These are phyloP conservation scores for Pluteus cervinus DNA, from an alignment of 768 basidiomycete genomes.

Conservation along the genomic window DNA sequence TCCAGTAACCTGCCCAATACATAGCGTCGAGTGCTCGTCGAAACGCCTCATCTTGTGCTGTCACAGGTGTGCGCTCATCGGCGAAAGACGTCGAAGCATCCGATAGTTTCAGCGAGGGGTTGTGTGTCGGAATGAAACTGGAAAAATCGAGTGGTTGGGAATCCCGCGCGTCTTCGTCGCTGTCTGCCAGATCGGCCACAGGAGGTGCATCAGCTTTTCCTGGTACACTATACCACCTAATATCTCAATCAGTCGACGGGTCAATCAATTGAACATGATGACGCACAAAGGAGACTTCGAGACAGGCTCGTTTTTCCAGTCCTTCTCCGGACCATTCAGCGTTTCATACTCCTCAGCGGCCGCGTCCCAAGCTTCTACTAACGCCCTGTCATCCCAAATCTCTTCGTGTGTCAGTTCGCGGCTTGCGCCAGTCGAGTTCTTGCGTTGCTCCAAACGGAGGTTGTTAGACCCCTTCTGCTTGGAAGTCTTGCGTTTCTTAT, in stretches of 20 bases:
- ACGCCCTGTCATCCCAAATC: conserved; percentile 82
- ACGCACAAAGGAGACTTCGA: conserved; percentile 72
- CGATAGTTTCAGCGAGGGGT: conserved; percentile 46
- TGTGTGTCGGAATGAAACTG: conserved; percentile 65
- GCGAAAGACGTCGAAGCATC: conserved; percentile 11
- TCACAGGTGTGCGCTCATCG: conserved; percentile 21
- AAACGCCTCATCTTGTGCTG: conserved; percentile 68
- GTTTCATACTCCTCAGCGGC: conserved; percentile 78
- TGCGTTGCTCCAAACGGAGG: no score
- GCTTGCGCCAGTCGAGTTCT: conserved; percentile 36
- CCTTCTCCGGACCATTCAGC: conserved; percentile 61
- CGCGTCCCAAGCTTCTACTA: conserved; percentile 81
- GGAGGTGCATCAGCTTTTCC: conserved; percentile 18
- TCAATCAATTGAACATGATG: conserved; percentile 1
- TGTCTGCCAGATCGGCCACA: conserved; percentile 7
- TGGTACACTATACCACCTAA: conserved; percentile 78
- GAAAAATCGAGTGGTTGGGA: conserved; percentile 64
- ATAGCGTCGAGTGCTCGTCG: conserved; percentile 67
- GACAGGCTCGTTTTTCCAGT: conserved; percentile 66
- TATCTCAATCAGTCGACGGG: neutral
- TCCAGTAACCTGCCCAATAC: conserved; percentile 90
- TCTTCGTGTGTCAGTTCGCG: conserved; percentile 65
- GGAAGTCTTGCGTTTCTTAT: no score
- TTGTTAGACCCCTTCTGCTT: no score
- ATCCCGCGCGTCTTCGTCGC: conserved; percentile 22